Base-by-base conservation (phyloP, 495 filamentous ascomycete genomes). In the Echria macrotheca region DNA sequence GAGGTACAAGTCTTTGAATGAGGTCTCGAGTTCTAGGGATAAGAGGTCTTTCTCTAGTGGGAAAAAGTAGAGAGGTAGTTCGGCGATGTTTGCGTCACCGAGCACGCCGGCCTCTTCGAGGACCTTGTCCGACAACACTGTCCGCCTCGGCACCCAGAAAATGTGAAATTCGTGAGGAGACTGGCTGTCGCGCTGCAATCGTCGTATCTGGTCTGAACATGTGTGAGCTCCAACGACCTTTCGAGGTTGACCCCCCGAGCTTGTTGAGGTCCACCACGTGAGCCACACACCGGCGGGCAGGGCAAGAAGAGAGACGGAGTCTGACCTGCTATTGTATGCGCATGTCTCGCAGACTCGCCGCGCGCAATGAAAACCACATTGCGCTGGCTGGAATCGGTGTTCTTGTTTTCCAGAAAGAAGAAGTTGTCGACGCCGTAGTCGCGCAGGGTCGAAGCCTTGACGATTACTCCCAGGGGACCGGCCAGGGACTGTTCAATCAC, bases 401-500 rank as follows among this genome's bases (percentile, higher is more conserved):
- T 95, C 56, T 85, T 85, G 67, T 97, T 96, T 68, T 95, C 89
- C 32, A 99, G 75, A 58, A 94, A 82, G 75, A 96, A 97, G 47
- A 96, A 82, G 56, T 89, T 93, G 67, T 97, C 91, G 58, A 97
- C 89, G 12, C 94, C 94, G 73, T 97, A 95, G 56, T 99, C 91
- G 57, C 81, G 72, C 25, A 78, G 52, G 5, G 69, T 79, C 36
- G 94, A 95, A 60, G 95, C 93, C 64, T 96, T 96, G 70, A 94
- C 86, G 61, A 97, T 84, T 47, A 94, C 77, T 40, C 89, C 87
- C 42, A 99, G 77, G 26, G 89, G 86, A 29, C 91, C 91, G 54
- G 91, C 89, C 56, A 99, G 77, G 58, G 83, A 79, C 67, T 87
- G 85, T 64, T 96, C 91, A 59, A 97, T 84, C 45, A 97, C 85